A percentile compares a stretch with the other conserved stretches of the same genome.
phyloP scores from a whole-genome alignment of 495 filamentous ascomycete genomes.

The Xylaria sp. region DNA sequence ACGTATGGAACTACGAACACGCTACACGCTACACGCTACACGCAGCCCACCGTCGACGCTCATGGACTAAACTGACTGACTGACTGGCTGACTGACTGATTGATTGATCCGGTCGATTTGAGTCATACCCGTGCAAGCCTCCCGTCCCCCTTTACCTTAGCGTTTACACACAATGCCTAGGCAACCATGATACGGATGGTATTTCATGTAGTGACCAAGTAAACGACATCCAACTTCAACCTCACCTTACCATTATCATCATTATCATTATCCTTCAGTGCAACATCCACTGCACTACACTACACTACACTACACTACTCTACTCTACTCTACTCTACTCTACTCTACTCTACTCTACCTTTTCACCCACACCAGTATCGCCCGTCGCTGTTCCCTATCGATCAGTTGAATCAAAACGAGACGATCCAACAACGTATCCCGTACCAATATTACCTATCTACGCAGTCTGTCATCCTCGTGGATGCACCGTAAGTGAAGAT shows the following conservation, averaged over 20 bases:
- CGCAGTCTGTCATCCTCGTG: slow-evolving; percentile 36
- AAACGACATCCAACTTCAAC: neutral
- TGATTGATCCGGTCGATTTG: neutral
- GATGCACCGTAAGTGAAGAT: slow-evolving; percentile 43
- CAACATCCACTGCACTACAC: slow-evolving; percentile 38
- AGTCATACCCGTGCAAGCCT: no score
- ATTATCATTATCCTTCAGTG: no score
- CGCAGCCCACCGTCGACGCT: neutral
- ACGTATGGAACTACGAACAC: no score
- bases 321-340: no score
- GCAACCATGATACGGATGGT: slow-evolving; percentile 30
- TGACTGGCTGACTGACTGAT: no score
- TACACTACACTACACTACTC: no score
- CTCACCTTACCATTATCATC: slow-evolving; percentile 15
- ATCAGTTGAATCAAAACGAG: neutral
- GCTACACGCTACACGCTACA: slow-evolving; percentile 3
- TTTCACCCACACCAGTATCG: neutral
- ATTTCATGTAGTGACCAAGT: slow-evolving; percentile 49
- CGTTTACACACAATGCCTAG: slow-evolving; percentile 9
- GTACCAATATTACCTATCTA: neutral
- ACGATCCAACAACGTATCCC: neutral
- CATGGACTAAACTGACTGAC: no score
- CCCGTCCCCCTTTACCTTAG: neutral
- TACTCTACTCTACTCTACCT: neutral
- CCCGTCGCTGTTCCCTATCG: neutral